Conservation (phyloP, 2,329 filamentous ascomycete species). For the Alternaria burnsii region DNA sequence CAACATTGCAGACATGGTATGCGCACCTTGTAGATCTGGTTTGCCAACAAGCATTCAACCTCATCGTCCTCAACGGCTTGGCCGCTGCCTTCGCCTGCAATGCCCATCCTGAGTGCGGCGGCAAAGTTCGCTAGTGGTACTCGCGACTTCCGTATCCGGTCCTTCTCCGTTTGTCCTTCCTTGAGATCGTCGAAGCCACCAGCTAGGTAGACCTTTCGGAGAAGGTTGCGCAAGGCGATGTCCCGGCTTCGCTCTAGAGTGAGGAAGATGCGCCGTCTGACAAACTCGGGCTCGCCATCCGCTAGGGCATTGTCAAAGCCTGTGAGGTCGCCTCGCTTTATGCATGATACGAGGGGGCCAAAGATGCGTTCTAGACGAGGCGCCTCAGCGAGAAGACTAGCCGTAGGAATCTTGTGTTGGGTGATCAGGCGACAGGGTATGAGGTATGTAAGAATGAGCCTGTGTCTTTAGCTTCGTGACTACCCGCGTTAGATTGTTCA, state of each 20-base stretch:
- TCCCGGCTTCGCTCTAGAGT: slow-evolving; percentile 92
- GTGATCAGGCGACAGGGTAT: slow-evolving; percentile 93
- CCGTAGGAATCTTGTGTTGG: slow-evolving; percentile 80
- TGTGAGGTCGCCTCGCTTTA: slow-evolving; percentile 81
- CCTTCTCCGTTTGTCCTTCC: slow-evolving; percentile 68
- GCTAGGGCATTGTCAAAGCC: slow-evolving; percentile 85
- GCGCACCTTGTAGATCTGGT: slow-evolving; percentile 96
- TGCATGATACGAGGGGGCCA: slow-evolving; percentile 77
- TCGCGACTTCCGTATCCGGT: slow-evolving; percentile 74
- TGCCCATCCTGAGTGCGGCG: slow-evolving; percentile 80
- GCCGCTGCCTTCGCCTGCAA: slow-evolving; percentile 60
- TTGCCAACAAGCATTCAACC: slow-evolving; percentile 92
- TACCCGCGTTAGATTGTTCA: slow-evolving; percentile 38
- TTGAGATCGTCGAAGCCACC: slow-evolving; percentile 81
- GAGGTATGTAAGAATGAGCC: slow-evolving; percentile 90
- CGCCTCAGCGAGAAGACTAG: slow-evolving; percentile 74
- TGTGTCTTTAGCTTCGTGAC: slow-evolving; percentile 49
- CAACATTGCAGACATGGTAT: neutral
- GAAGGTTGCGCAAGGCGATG: slow-evolving; percentile 87
- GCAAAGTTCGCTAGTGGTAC: slow-evolving; percentile 85
- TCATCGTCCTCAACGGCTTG: slow-evolving; percentile 83
- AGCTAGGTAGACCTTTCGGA: slow-evolving; percentile 88
- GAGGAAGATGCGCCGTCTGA: slow-evolving; percentile 91
- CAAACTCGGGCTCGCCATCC: slow-evolving; percentile 88
- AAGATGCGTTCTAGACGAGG: slow-evolving; percentile 81